Evolutionary conservation across 2,329 filamentous ascomycete species (phyloP).

Genomic region (Helotiales sp.): DNA sequence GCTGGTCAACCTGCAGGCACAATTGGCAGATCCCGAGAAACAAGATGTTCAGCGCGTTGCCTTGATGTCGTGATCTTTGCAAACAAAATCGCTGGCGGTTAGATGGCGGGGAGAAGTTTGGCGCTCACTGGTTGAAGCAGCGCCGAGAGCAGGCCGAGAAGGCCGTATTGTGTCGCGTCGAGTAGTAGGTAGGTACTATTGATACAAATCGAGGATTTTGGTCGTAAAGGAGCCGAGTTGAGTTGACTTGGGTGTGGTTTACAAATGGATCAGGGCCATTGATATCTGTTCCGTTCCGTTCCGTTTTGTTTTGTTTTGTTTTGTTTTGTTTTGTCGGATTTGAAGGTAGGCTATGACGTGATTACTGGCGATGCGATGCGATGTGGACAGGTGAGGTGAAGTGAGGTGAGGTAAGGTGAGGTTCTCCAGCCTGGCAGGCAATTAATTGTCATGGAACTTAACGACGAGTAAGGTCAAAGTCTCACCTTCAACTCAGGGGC

Average conservation of each 20-base stretch:
- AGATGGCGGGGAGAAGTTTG: background rate
- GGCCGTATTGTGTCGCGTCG: background rate
- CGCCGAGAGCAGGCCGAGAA: background rate
- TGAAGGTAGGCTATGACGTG: too few species aligned
- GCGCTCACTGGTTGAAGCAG: background rate
- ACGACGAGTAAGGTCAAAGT: too few species aligned
- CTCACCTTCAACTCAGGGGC: too few species aligned
- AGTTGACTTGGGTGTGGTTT: background rate
- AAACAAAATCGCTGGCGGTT: slow-evolving; percentile 10
- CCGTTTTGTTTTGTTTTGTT: background rate
- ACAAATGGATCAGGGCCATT: background rate
- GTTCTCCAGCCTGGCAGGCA: too few species aligned
- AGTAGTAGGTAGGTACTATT: background rate
- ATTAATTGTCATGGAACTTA: too few species aligned
- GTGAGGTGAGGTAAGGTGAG: too few species aligned
- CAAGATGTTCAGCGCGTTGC: slow-evolving; percentile 1
- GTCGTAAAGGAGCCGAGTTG: background rate
- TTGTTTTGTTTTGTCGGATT: too few species aligned
- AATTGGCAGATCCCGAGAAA: slow-evolving; percentile 1
- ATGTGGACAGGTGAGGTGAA: too few species aligned
- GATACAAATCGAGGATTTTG: background rate
- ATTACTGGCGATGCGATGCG: too few species aligned
- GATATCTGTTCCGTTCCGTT: background rate
- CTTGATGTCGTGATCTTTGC: background rate
- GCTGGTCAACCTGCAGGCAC: background rate